Conservation (phyloP, 2,329 filamentous ascomycete species). For the Teratosphaeria viscida region DNA sequence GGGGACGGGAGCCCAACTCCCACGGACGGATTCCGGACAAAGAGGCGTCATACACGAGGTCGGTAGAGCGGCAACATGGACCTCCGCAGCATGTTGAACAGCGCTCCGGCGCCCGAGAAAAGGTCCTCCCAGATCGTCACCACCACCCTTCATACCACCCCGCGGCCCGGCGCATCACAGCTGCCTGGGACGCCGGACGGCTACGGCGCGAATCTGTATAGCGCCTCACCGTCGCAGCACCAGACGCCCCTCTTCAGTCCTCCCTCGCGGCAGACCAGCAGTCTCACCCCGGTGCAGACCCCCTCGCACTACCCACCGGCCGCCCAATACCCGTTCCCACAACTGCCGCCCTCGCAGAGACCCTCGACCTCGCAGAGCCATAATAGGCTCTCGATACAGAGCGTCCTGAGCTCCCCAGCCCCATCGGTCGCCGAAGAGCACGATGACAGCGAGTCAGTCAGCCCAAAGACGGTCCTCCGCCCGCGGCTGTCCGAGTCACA, state of each 20-base stretch:
- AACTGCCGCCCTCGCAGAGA: slow-evolving; percentile 37
- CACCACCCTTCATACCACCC: background rate
- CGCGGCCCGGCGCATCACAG: slow-evolving; percentile 3
- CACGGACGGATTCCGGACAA: background rate
- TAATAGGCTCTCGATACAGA: background rate
- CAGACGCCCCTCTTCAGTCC: slow-evolving; percentile 1
- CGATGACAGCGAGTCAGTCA: slow-evolving; percentile 63
- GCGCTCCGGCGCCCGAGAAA: slow-evolving; percentile 17
- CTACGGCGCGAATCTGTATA: slow-evolving; percentile 6
- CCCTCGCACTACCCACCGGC: background rate
- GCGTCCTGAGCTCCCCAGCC: background rate
- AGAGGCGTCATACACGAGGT: background rate
- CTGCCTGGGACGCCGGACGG: slow-evolving; percentile 6
- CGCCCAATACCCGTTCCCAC: slow-evolving; percentile 27
- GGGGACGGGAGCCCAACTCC: background rate
- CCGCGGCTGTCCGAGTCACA: slow-evolving; percentile 14
- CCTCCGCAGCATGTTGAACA: slow-evolving; percentile 23
- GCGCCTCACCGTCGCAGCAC: slow-evolving; percentile 19
- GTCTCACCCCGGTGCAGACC: slow-evolving; percentile 10
- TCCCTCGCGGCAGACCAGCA: slow-evolving; percentile 12
- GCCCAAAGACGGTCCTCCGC: slow-evolving; percentile 54
- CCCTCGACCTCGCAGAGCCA: background rate
- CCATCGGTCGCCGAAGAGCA: background rate
- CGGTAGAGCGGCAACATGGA: slow-evolving; percentile 17
- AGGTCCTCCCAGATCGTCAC: slow-evolving; percentile 7